These are phyloP conservation scores for Rhynchospora tenuis DNA, from an alignment of 176 grass and related monocot genomes.

Conservation along the genomic window DNA sequence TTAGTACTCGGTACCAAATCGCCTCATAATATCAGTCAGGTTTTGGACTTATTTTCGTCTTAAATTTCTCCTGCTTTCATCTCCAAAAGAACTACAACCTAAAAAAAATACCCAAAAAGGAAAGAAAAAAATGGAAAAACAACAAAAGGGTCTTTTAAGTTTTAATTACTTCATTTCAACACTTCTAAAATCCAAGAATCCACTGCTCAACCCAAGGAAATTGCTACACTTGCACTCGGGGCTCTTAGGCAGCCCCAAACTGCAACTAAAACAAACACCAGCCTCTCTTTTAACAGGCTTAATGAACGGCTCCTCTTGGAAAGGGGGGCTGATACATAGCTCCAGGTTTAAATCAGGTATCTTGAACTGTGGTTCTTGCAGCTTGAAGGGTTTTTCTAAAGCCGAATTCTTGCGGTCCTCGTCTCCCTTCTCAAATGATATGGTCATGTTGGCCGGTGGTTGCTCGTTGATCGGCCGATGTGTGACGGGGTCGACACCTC, in stretches of 20 bases:
- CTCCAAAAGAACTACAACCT: constrained; percentile 44
- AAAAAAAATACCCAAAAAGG: constrained; percentile 19
- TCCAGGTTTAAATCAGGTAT: constrained; percentile 90
- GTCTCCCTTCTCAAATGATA: constrained; percentile 59
- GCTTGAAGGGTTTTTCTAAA: constrained; percentile 11
- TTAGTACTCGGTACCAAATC: neutral
- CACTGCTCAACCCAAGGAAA: constrained; percentile 55
- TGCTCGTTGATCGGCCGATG: constrained; percentile 62
- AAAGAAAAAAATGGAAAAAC: neutral
- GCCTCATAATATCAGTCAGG: neutral
- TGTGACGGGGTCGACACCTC: constrained; percentile 70
- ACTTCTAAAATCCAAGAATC: constrained; percentile 76
- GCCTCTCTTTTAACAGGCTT: constrained; percentile 52
- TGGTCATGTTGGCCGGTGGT: constrained; percentile 37
- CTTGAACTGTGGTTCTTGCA: constrained; percentile 48
- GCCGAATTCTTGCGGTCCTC: constrained; percentile 32
- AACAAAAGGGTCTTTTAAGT: neutral
- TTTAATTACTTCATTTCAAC: constrained; percentile 59
- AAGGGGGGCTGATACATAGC: constrained; percentile 78
- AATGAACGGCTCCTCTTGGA: constrained; percentile 37
- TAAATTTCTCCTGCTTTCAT: constrained; percentile 27
- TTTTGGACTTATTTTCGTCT: neutral
- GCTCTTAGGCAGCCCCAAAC: constrained; percentile 60
- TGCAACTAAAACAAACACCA: constrained; percentile 72
- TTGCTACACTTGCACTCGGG: constrained; percentile 59